These are phyloP conservation scores for Lasiodiplodia theobromae DNA, from an alignment of 2,329 filamentous ascomycete species.

Conservation along the genomic window DNA sequence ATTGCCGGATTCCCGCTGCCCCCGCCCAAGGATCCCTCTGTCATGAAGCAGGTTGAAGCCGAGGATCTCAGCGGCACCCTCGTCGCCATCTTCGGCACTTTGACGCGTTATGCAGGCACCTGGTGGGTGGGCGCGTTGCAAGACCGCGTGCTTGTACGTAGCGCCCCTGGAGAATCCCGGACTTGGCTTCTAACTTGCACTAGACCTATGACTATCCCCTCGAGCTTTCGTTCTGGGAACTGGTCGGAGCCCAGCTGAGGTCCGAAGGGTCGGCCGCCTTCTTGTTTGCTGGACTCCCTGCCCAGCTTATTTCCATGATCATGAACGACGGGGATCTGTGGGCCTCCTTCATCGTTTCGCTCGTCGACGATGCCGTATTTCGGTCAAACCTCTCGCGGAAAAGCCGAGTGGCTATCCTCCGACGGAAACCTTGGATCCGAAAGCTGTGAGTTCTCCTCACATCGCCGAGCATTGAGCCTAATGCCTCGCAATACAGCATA, in stretches of 20 bases:
- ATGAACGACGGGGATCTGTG: conserved; percentile 28
- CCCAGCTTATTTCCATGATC: conserved; percentile 29
- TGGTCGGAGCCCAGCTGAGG: conserved; percentile 12
- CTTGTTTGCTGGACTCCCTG: conserved; percentile 27
- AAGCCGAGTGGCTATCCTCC: neutral
- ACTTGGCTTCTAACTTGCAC: neutral
- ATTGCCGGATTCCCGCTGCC: conserved; percentile 16
- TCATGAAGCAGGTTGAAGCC: conserved; percentile 24
- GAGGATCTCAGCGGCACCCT: conserved; percentile 28
- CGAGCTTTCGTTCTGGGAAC: conserved; percentile 21
- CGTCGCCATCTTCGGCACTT: conserved; percentile 14
- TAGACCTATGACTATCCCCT: conserved; percentile 23
- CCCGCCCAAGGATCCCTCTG: conserved; percentile 22
- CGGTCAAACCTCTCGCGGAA: conserved; percentile 7
- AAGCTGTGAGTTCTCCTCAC: conserved; percentile 11
- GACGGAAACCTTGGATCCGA: conserved; percentile 21
- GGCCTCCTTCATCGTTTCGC: conserved; percentile 21
- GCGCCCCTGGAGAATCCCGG: neutral
- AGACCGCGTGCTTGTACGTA: conserved; percentile 27
- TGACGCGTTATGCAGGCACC: conserved; percentile 17
- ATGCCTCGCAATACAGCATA: conserved; percentile 1
- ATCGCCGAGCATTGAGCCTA: neutral
- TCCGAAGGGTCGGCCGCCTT: conserved; percentile 15
- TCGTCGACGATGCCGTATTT: conserved; percentile 13
- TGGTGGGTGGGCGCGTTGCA: conserved; percentile 29